phyloP scores from a whole-genome alignment of 1,284 basidiomycete genomes.

The Sanghuangporus weigelae region DNA sequence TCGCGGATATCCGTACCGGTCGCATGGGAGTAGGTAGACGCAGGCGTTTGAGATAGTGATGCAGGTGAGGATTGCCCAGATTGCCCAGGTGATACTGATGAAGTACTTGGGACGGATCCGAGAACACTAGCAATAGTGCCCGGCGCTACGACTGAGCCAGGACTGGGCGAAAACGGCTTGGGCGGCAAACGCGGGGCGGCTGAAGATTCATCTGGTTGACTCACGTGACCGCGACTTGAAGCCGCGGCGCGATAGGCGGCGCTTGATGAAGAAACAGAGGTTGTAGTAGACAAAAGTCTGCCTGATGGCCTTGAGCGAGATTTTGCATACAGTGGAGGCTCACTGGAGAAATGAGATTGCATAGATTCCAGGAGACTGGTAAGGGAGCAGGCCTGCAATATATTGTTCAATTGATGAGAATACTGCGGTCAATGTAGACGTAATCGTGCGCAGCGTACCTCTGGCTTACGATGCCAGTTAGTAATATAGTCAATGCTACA shows the following conservation, averaged over 20 bases:
- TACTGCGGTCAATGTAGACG: constrained; percentile 18
- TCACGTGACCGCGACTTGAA: constrained; percentile 15
- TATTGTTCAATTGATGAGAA: constrained; percentile 16
- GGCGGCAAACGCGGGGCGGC: constrained; percentile 13
- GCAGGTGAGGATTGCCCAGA: constrained; percentile 1
- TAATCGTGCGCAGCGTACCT: constrained; percentile 48
- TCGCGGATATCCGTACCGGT: constrained; percentile 2
- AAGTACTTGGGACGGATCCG: neutral
- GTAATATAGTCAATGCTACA: constrained; percentile 65
- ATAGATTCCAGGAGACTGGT: constrained; percentile 63
- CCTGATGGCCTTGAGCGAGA: constrained; percentile 33
- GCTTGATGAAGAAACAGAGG: constrained; percentile 7
- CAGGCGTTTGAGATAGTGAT: constrained; percentile 11
- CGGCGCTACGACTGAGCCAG: neutral
- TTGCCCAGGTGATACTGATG: neutral
- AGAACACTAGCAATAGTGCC: neutral
- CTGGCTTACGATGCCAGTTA: constrained; percentile 79
- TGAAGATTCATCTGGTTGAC: neutral
- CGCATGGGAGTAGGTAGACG: constrained; percentile 4
- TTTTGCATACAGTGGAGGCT: constrained; percentile 91
- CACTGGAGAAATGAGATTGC: constrained; percentile 75
- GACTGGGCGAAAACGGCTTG: constrained; percentile 7
- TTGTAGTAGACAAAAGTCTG: neutral
- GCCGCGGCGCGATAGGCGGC: neutral
- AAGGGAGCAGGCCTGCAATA: constrained; percentile 61